These are phyloP conservation scores for Coemansia sp. DNA, from an alignment of 192 early-diverging fungal genomes.

Conservation along the genomic window DNA sequence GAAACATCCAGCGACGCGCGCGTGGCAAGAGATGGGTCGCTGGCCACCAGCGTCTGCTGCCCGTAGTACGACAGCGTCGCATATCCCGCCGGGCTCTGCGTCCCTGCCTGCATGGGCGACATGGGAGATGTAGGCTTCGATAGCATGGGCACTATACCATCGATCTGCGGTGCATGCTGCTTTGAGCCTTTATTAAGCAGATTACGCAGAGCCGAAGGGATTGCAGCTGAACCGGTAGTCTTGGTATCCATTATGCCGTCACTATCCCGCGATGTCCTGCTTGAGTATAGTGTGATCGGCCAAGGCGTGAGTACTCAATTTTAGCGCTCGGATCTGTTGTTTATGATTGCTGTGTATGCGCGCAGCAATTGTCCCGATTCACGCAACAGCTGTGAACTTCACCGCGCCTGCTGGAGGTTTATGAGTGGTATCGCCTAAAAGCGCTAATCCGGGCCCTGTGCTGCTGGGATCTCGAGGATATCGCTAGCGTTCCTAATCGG, in stretches of 20 bases:
- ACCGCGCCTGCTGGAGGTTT: no score
- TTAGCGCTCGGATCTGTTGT: no score
- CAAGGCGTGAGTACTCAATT: neutral
- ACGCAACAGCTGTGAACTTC: no score
- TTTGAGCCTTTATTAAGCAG: slow-evolving; percentile 40
- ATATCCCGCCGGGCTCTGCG: slow-evolving; percentile 25
- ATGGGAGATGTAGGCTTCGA: slow-evolving; percentile 27
- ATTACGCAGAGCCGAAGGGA: slow-evolving; percentile 49
- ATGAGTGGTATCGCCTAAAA: no score
- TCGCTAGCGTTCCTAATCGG: no score
- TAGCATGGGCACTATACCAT: slow-evolving; percentile 50
- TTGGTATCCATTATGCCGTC: slow-evolving; percentile 34
- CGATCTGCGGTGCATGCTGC: slow-evolving; percentile 55
- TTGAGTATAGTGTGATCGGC: slow-evolving; percentile 8
- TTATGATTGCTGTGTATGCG: no score
- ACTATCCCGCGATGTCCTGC: neutral
- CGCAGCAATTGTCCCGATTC: no score
- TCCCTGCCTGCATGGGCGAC: slow-evolving; percentile 30
- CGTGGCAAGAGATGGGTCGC: slow-evolving; percentile 28
- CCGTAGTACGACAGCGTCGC: slow-evolving; percentile 21
- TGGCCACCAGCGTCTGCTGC: slow-evolving; percentile 45
- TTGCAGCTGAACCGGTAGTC: slow-evolving; percentile 26
- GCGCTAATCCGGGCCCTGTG: no score
- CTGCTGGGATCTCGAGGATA: no score
- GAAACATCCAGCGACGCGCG: slow-evolving; percentile 40